Conservation (phyloP, 2,329 filamentous ascomycete genomes). For the Monascus ruber region DNA sequence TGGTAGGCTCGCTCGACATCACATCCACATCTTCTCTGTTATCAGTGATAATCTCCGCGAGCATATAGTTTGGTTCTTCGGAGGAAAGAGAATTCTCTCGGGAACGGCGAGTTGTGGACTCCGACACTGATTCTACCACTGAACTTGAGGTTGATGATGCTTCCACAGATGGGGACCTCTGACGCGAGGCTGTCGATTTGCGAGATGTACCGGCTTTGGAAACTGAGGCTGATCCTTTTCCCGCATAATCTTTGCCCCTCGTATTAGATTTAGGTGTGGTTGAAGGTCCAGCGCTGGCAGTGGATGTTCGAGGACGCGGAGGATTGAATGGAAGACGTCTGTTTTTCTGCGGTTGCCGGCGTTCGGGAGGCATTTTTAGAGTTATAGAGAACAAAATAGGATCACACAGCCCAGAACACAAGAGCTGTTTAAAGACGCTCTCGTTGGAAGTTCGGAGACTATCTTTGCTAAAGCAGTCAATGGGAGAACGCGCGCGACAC, state of each 20-base stretch:
- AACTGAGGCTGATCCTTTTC: too few relatives aligned
- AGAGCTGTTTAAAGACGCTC: too few relatives aligned
- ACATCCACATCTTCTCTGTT: constrained; percentile 16
- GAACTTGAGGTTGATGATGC: constrained; percentile 7
- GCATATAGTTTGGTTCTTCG: constrained; percentile 36
- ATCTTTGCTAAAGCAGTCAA: too few relatives aligned
- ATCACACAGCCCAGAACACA: too few relatives aligned
- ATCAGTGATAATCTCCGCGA: constrained; percentile 32
- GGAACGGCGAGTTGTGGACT: constrained; percentile 2
- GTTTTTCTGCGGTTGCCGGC: constrained; percentile 22
- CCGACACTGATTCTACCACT: constrained; percentile 8
- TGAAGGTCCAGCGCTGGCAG: constrained; percentile 11
- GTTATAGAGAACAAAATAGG: background rate
- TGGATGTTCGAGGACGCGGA: constrained; percentile 24
- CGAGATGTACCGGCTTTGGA: background rate
- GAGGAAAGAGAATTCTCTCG: constrained; percentile 13
- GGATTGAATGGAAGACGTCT: constrained; percentile 35
- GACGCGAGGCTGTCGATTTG: constrained; percentile 1
- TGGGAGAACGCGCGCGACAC: too few relatives aligned
- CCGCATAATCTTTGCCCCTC: constrained; percentile 5
- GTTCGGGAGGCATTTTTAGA: constrained; percentile 17
- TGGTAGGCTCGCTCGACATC: constrained; percentile 32
- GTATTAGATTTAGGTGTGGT: constrained; percentile 11
- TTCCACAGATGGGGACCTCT: background rate
- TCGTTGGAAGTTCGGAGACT: too few relatives aligned